Conservation (phyloP, 2,329 filamentous ascomycete genomes). For the Dothistroma pini region DNA sequence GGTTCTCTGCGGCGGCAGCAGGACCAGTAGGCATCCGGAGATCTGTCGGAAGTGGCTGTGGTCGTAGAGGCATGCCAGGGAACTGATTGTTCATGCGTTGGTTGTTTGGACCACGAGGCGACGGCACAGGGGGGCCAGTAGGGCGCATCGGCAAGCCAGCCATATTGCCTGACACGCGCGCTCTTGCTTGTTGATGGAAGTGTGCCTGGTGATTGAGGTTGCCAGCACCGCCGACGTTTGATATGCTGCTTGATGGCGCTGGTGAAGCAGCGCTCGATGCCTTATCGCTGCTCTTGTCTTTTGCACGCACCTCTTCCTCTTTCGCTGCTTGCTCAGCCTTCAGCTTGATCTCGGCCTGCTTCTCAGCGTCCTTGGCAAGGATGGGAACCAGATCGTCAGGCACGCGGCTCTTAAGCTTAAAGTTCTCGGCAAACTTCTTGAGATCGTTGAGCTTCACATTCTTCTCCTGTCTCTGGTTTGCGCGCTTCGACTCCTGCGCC, state of each 20-base stretch:
- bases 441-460: slow-evolving; percentile 90
- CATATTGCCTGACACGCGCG: slow-evolving; percentile 9
- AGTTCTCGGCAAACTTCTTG: slow-evolving; percentile 89
- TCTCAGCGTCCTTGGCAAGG: slow-evolving; percentile 91
- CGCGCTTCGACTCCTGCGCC: slow-evolving; percentile 52
- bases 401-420: slow-evolving; percentile 91
- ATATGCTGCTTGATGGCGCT: slow-evolving; percentile 14
- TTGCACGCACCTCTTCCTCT: slow-evolving; percentile 44
- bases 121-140: slow-evolving; percentile 4
- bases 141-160: slow-evolving; percentile 1
- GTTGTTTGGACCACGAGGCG: slow-evolving; percentile 20
- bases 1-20: slow-evolving; percentile 8
- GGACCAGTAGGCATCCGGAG: slow-evolving; percentile 60
- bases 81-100: slow-evolving; percentile 18
- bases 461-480: slow-evolving; percentile 66
- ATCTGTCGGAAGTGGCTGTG: slow-evolving; percentile 57
- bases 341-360: slow-evolving; percentile 89
- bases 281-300: slow-evolving; percentile 36
- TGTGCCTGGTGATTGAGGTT: slow-evolving; percentile 2
- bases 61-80: slow-evolving; percentile 8
- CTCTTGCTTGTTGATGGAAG: slow-evolving; percentile 10
- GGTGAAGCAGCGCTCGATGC: slow-evolving; percentile 23
- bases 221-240: not conserved
- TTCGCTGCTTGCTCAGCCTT: slow-evolving; percentile 77
- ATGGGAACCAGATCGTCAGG: slow-evolving; percentile 90